Conservation (phyloP, 306 rosid species). For the Quercus glauca region DNA sequence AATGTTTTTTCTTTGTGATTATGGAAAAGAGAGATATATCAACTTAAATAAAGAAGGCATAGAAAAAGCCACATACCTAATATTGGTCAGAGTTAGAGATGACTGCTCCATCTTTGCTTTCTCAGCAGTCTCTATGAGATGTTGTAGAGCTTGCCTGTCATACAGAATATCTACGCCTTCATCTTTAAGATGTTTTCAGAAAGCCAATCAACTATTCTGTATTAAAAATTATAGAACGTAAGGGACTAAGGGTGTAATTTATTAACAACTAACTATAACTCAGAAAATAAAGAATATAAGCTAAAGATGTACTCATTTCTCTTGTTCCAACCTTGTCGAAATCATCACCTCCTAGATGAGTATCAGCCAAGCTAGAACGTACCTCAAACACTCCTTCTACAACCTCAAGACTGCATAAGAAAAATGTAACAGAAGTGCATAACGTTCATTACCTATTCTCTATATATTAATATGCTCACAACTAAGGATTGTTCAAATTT, state of each 20-base stretch:
- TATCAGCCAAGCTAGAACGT: slow-evolving; percentile 90
- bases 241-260: background rate
- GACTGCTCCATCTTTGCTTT: slow-evolving; percentile 39
- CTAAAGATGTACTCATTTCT: background rate
- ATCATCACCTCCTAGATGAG: slow-evolving; percentile 98
- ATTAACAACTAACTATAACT: background rate
- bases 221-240: background rate
- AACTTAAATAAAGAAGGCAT: too few species aligned
- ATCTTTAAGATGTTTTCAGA: slow-evolving; percentile 58
- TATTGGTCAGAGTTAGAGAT: too few species aligned
- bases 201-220: slow-evolving; percentile 94
- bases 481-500: too few species aligned
- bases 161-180: slow-evolving; percentile 88
- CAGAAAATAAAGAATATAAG: background rate
- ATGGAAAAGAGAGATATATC: too few species aligned
- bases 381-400: slow-evolving; percentile 94
- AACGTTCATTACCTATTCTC: too few species aligned
- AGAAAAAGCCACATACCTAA: too few species aligned
- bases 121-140: slow-evolving; percentile 74
- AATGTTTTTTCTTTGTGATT: too few species aligned
- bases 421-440: background rate
- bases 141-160: slow-evolving; percentile 92
- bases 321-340: slow-evolving; percentile 67
- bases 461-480: too few species aligned
- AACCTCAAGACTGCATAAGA: slow-evolving; percentile 72